Conservation (phyloP, 2,329 filamentous ascomycete species). For the Colletotrichum echinochloae region DNA sequence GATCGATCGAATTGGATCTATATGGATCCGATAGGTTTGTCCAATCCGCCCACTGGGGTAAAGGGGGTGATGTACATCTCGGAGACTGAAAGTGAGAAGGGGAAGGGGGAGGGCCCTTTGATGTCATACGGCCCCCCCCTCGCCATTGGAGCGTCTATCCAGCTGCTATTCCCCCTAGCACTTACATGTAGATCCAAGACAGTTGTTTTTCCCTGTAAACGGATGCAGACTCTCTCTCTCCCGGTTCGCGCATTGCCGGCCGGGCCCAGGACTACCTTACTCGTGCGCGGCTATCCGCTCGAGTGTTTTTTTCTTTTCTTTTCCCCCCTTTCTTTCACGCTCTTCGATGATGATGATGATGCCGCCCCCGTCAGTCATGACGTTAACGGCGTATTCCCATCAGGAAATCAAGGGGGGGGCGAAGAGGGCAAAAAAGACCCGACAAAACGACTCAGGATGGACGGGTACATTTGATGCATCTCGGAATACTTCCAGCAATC, state of each 20-base stretch:
- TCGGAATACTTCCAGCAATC: slow-evolving; percentile 16
- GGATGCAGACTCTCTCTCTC: not conserved
- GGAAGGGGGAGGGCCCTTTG: slow-evolving; percentile 23
- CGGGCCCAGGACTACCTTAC: not conserved
- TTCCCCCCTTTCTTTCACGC: no score
- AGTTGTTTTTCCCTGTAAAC: not conserved
- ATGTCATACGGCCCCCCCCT: slow-evolving; percentile 30
- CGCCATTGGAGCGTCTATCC: slow-evolving; percentile 29
- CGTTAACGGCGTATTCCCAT: slow-evolving; percentile 10
- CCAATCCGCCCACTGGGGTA: slow-evolving; percentile 3
- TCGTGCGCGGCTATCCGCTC: not conserved
- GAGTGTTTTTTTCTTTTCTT: no score
- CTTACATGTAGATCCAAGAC: slow-evolving; percentile 15
- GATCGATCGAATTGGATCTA: not conserved
- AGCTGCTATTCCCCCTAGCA: not conserved
- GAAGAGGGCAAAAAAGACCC: not conserved
- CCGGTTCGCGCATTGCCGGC: slow-evolving; percentile 20
- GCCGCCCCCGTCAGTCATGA: not conserved
- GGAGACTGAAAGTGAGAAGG: not conserved
- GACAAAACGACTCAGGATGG: slow-evolving; percentile 2
- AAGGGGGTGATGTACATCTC: not conserved
- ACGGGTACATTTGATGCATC: slow-evolving; percentile 22
- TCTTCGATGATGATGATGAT: not conserved
- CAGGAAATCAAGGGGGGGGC: not conserved
- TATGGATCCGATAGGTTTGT: not conserved